These are phyloP conservation scores for Leishmania guyanensis DNA, from an alignment of 208 protist genomes.

Conservation along the genomic window DNA sequence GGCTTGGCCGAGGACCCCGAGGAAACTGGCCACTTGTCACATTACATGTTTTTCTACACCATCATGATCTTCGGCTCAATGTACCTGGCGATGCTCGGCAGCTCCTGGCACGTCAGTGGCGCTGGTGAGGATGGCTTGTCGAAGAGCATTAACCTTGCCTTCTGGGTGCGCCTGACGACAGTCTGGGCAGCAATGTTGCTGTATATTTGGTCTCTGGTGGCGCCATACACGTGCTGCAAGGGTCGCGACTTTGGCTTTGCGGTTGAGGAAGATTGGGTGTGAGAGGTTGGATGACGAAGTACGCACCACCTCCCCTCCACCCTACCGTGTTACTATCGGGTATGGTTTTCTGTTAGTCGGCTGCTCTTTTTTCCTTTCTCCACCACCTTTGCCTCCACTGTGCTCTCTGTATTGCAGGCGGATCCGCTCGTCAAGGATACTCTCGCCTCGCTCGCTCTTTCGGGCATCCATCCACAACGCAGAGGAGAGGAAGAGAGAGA, in stretches of 20 bases:
- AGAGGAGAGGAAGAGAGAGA: neutral
- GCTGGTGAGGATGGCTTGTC: conserved; percentile 44
- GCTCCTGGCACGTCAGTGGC: conserved; percentile 89
- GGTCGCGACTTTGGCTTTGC: conserved; percentile 85
- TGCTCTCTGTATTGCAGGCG: neutral
- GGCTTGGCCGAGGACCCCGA: conserved; percentile 79
- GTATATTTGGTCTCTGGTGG: conserved; percentile 94
- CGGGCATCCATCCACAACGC: neutral
- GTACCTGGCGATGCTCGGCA: conserved; percentile 94
- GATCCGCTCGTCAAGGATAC: neutral
- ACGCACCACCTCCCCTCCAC: neutral
- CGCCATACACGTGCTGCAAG: conserved; percentile 90
- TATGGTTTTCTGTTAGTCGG: neutral
- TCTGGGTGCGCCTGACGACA: conserved; percentile 91
- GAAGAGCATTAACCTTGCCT: conserved; percentile 69
- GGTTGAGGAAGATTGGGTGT: conserved; percentile 65
- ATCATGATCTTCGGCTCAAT: conserved; percentile 94
- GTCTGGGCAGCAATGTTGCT: conserved; percentile 83
- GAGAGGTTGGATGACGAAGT: neutral
- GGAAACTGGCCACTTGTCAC: conserved; percentile 74
- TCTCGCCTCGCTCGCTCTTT: too few relatives aligned
- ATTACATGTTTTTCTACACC: conserved; percentile 94
- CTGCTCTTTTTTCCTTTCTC: neutral
- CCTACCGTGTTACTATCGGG: neutral
- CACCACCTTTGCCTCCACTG: neutral